Base-by-base conservation (phyloP, 108 stramenopile species). In the Nannochloropsis oceanica region DNA sequence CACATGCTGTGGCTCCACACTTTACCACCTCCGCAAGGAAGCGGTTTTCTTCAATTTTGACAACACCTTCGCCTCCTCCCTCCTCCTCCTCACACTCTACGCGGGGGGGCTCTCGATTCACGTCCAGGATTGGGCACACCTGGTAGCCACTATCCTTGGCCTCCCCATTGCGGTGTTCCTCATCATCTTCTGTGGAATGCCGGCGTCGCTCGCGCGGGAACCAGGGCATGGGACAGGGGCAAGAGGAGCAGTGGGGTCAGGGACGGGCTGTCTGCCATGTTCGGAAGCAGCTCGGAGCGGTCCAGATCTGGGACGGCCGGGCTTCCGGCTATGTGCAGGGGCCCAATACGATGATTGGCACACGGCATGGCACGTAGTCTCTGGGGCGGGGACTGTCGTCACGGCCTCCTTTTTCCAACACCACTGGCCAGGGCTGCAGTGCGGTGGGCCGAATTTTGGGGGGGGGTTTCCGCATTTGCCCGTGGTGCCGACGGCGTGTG, bases 41-140 rank as follows among this genome's bases (percentile, higher is more conserved):
- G 84, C 87, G 20, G 81, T 59, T 44, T 88, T 82, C 81, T 88
- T 88, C 81, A 88, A 88, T 43, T 27, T 88, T 44, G 87, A 88
- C 84, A 88, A 88, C 87, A 46, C 84, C 42, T 84, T 84, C 26
- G 87, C 87, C 42, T 81, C 84, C 1, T 81, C 84, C 42, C 84
- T 88, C 22, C 81, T 88, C 13, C 26, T 81, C 43, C 84, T 81
- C 84, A 88, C 84, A 20, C 59, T 73, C 22, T 73, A 73, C n/a
- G 84, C 42, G 25, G 84, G 87, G 84, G 26, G 81, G 9, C 25
- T 88, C 7, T 81, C 43, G 80, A 80, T 88, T 12, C 82, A 42
- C 13, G 83, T 44, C 3, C 82, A 12, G 13, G 82, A 44, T 42
- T 88, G 87, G 87, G 80, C 84, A 81, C 84, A 84, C 81, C 44